Percentiles rank a stretch among this genome's conserved stretches.
phyloP scores from a whole-genome alignment of 805 yeast genomes.

The Suhomyces sp. region DNA sequence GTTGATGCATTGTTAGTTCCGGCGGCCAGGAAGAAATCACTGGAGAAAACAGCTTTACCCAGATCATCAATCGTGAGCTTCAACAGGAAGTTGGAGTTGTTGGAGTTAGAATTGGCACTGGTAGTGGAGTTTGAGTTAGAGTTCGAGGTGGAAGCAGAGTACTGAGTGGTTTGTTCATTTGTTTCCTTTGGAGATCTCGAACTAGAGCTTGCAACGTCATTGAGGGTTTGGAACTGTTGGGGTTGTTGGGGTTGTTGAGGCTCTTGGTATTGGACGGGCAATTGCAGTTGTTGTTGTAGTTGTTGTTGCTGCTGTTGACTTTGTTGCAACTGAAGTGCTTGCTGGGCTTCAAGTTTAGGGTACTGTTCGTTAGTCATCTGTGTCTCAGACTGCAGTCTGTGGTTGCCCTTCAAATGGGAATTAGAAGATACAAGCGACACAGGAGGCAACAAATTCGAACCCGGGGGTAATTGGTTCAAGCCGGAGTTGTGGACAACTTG shows the following conservation, averaged over 20 bases:
- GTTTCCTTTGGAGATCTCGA: neutral
- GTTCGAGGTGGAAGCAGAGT: no score
- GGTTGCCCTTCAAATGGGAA: no score
- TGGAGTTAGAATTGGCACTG: neutral
- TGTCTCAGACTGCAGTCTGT: no score
- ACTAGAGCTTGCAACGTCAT: no score
- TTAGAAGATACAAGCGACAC: conserved; percentile 8
- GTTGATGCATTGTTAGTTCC: neutral
- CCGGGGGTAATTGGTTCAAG: neutral
- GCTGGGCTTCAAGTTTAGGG: no score
- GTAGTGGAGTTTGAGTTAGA: neutral
- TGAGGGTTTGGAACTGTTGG: neutral
- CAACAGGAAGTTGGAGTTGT: conserved; percentile 27
- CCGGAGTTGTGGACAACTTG: neutral
- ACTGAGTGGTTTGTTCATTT: no score
- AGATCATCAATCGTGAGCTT: conserved; percentile 39
- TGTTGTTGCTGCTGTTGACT: conserved; percentile 1
- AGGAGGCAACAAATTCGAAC: conserved; percentile 15
- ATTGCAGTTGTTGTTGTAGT: conserved; percentile 5
- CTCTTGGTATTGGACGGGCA: neutral
- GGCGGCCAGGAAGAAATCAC: conserved; percentile 22
- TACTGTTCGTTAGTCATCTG: no score
- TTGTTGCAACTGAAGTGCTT: conserved; percentile 4
- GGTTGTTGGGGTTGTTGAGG: conserved; percentile 1
- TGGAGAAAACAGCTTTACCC: conserved; percentile 41